These are phyloP conservation scores for Rhodomyrtus tomentosa DNA, from an alignment of 345 rosid genomes.

Conservation along the genomic window DNA sequence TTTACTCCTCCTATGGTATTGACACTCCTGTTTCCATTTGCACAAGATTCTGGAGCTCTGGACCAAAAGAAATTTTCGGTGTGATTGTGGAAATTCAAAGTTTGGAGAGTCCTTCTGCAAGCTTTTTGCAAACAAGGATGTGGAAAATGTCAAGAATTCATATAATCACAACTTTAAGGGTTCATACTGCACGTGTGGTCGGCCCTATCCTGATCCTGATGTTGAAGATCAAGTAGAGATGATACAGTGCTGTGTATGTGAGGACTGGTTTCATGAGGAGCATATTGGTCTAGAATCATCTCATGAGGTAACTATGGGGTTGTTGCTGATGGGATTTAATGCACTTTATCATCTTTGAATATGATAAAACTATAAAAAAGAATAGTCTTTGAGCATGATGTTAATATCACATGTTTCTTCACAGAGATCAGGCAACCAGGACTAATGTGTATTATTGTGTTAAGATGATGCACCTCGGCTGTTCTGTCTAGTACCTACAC, in stretches of 20 bases:
- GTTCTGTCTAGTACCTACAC: background rate
- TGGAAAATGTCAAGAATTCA: constrained; percentile 60
- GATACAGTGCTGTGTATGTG: constrained; percentile 95
- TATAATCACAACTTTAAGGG: constrained; percentile 96
- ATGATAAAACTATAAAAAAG: background rate
- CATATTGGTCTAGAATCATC: constrained; percentile 61
- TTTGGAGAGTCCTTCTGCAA: constrained; percentile 76
- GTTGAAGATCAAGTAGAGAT: constrained; percentile 86
- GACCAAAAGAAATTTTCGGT: constrained; percentile 89
- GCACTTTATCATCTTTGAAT: background rate
- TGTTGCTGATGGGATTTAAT: background rate
- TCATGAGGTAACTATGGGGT: constrained; percentile 33
- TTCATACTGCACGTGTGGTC: constrained; percentile 66
- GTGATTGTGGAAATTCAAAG: constrained; percentile 96
- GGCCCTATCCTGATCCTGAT: constrained; percentile 89
- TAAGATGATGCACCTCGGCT: background rate
- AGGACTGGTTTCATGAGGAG: constrained; percentile 99
- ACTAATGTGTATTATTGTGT: background rate
- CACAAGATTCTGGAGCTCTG: constrained; percentile 72
- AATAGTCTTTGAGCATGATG: background rate
- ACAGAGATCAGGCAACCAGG: background rate
- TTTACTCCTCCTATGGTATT: background rate
- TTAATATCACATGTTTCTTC: background rate
- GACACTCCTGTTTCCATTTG: background rate
- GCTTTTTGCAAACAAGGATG: constrained; percentile 63